phyloP scores from a whole-genome alignment of 805 yeast genomes.

The Hanseniaspora hatyaiensis region DNA sequence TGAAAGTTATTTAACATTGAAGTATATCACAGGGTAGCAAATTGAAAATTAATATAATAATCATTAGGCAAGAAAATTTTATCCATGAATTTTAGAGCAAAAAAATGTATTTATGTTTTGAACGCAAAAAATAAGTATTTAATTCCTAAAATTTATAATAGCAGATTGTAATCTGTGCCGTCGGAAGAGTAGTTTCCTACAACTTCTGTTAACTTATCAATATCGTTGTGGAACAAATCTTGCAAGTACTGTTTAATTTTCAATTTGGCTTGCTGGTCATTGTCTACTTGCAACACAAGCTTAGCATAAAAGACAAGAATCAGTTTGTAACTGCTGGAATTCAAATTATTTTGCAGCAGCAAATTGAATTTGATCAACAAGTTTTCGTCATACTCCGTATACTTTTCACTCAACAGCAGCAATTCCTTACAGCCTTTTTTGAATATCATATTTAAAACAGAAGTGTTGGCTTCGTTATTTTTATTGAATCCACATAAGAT shows the following conservation, averaged over 20 bases:
- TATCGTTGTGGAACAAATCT: not conserved
- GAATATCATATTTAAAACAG: not conserved
- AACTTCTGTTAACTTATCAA: not conserved
- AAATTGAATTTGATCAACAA: conserved; percentile 1
- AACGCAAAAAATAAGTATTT: not conserved
- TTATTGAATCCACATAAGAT: not conserved
- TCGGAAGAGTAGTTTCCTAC: not conserved
- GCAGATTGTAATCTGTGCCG: not conserved
- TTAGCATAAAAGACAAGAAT: conserved; percentile 9
- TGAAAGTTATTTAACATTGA: too few species aligned
- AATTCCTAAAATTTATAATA: not conserved
- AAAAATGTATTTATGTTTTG: too few species aligned
- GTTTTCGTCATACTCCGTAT: not conserved
- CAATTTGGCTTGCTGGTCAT: not conserved
- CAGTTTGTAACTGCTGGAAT: conserved; percentile 10
- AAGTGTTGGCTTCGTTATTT: not conserved
- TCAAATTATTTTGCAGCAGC: not conserved
- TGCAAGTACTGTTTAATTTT: not conserved
- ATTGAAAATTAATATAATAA: too few species aligned
- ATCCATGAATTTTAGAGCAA: too few species aligned
- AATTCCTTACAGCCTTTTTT: conserved; percentile 6
- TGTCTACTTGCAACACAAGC: not conserved
- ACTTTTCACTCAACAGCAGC: not conserved
- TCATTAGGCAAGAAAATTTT: too few species aligned
- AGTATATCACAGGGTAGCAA: too few species aligned